A percentile compares a stretch with the other conserved stretches of the same genome.
These are phyloP conservation scores for Limnanthes douglasii DNA, from an alignment of 345 rosid species.

Conservation along the genomic window DNA sequence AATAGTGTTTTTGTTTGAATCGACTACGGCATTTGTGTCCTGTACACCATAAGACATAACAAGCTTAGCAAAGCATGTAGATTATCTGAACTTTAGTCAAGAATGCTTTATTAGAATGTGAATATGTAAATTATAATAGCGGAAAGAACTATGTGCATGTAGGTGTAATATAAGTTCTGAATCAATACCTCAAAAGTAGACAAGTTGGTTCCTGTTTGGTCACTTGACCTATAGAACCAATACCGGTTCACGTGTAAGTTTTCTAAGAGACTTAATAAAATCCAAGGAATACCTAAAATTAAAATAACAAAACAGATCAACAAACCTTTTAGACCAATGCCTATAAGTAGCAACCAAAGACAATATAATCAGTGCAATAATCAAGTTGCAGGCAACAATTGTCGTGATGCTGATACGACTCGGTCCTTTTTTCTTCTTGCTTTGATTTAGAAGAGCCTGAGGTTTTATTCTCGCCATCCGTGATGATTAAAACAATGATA, in stretches of 20 bases:
- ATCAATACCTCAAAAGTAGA: constrained; percentile 27
- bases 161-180: not conserved
- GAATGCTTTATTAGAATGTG: too few relatives aligned
- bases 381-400: constrained; percentile 29
- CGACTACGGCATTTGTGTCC: constrained; percentile 25
- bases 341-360: constrained; percentile 40
- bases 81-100: not conserved
- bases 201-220: constrained; percentile 12
- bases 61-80: not conserved
- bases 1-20: constrained; percentile 49
- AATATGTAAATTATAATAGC: too few relatives aligned
- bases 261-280: not conserved
- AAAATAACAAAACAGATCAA: constrained; percentile 2
- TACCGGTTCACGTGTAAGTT: too few relatives aligned
- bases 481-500: not conserved
- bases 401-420: constrained; percentile 45
- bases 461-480: constrained; percentile 80
- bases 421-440: constrained; percentile 72
- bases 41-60: constrained; percentile 11
- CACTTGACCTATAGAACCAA: constrained; percentile 27
- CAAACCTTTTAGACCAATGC: constrained; percentile 52
- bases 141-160: too few relatives aligned
- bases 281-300: not conserved
- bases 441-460: constrained; percentile 60
- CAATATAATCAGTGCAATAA: constrained; percentile 26